Evolutionary conservation across 2,329 filamentous ascomycete genomes (phyloP).

Genomic region (Neonectria sp.): DNA sequence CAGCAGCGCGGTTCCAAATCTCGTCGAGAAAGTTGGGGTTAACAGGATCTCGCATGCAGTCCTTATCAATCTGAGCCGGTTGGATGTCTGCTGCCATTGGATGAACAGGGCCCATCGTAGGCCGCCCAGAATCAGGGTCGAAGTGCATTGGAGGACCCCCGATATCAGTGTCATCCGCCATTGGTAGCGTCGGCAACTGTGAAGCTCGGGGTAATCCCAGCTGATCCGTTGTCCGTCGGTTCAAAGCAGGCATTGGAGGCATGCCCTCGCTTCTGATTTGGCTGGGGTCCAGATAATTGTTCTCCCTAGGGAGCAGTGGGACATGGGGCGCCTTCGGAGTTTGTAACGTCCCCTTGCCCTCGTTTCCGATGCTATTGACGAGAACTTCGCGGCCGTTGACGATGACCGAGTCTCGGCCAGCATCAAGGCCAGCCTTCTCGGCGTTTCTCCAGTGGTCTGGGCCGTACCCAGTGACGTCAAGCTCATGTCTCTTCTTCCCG

Average conservation of each 20-base stretch:
- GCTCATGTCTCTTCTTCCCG: slow-evolving; percentile 73
- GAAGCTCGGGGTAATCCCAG: slow-evolving; percentile 78
- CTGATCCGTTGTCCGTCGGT: slow-evolving; percentile 75
- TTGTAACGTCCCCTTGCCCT: slow-evolving; percentile 74
- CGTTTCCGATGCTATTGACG: slow-evolving; percentile 72
- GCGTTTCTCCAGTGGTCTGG: slow-evolving; percentile 81
- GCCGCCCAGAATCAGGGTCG: slow-evolving; percentile 66
- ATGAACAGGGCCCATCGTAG: slow-evolving; percentile 62
- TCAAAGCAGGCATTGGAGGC: slow-evolving; percentile 71
- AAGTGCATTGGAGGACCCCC: slow-evolving; percentile 77
- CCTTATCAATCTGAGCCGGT: slow-evolving; percentile 82
- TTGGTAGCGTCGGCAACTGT: slow-evolving; percentile 79
- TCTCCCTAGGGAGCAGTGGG: slow-evolving; percentile 45
- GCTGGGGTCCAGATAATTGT: slow-evolving; percentile 51
- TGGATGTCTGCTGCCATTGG: slow-evolving; percentile 77
- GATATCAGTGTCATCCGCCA: slow-evolving; percentile 85
- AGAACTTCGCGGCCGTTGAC: slow-evolving; percentile 81
- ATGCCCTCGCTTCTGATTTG: slow-evolving; percentile 63
- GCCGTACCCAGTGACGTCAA: slow-evolving; percentile 86
- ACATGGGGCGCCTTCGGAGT: slow-evolving; percentile 53
- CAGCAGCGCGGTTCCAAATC: slow-evolving; percentile 88
- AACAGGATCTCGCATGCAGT: slow-evolving; percentile 95
- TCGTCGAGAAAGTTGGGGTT: slow-evolving; percentile 87
- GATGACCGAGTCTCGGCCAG: slow-evolving; percentile 80
- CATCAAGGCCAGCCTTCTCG: slow-evolving; percentile 71